A percentile compares a stretch with the other conserved stretches of the same genome.
These are phyloP conservation scores for Fragaria nilgerrensis DNA, from an alignment of 306 rosid genomes.

Conservation along the genomic window DNA sequence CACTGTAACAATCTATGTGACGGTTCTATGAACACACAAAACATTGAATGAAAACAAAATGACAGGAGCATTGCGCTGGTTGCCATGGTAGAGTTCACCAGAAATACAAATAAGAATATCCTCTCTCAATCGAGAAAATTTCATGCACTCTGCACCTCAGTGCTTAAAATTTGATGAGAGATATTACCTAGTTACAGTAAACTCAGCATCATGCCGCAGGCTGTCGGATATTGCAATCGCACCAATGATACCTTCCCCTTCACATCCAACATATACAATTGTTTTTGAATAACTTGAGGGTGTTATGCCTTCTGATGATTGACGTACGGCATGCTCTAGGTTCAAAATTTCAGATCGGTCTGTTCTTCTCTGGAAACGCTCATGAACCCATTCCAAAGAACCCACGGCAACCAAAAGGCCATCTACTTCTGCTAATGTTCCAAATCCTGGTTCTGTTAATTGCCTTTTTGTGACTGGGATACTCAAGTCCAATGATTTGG, in stretches of 20 bases:
- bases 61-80: not conserved
- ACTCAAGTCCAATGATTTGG: conserved; percentile 69
- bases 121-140: not conserved
- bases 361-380: conserved; percentile 56
- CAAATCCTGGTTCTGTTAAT: conserved; percentile 87
- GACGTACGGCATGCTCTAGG: conserved; percentile 51
- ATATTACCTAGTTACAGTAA: conserved; percentile 62
- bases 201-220: conserved; percentile 78
- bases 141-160: not conserved
- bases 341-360: conserved; percentile 46
- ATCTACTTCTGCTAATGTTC: conserved; percentile 82
- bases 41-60: not conserved
- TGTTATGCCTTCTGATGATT: conserved; percentile 44
- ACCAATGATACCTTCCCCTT: conserved; percentile 90
- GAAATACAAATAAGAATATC: not conserved
- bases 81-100: not conserved
- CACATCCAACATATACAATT: conserved; percentile 88
- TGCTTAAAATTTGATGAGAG: not conserved
- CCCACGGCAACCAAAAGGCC: conserved; percentile 90
- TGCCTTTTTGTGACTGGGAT: conserved; percentile 73
- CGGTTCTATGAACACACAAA: not conserved
- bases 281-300: conserved; percentile 69
- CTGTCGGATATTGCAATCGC: conserved; percentile 85
- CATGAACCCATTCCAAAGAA: conserved; percentile 68
- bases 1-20: not conserved